Evolutionary conservation across 2,329 filamentous ascomycete genomes (phyloP).

Genomic region (Claviceps sp.): DNA sequence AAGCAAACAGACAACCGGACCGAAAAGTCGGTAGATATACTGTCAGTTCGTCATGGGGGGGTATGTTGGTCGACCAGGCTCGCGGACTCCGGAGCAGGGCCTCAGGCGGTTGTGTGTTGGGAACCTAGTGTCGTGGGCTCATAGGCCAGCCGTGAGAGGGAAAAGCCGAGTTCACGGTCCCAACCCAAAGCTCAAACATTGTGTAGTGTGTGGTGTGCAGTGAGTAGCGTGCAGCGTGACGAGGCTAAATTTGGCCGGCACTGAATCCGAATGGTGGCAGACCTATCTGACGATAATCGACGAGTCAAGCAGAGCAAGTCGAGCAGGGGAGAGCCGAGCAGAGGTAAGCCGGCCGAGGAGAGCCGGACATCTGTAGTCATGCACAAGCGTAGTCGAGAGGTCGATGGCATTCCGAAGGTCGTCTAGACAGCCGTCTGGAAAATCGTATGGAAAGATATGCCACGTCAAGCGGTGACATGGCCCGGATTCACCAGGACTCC

Average conservation of each 20-base stretch:
- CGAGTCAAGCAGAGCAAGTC: background rate
- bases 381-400: background rate
- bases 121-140: background rate
- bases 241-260: too few relatives aligned
- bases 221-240: too few relatives aligned
- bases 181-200: background rate
- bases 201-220: too few relatives aligned
- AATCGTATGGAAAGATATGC: background rate
- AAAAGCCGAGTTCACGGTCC: background rate
- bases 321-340: background rate
- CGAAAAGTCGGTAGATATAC: slow-evolving; percentile 7
- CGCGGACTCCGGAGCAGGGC: too few relatives aligned
- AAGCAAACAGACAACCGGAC: slow-evolving; percentile 7
- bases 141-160: background rate
- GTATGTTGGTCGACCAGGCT: background rate
- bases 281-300: background rate
- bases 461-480: slow-evolving; percentile 5
- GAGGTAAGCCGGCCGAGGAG: background rate
- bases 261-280: background rate
- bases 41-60: background rate
- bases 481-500: slow-evolving; percentile 3
- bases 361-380: background rate
- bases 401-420: background rate
- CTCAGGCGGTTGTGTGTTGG: background rate
- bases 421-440: background rate